phyloP scores from a whole-genome alignment of 164 flowering plant species.

The Annona squamosa region DNA sequence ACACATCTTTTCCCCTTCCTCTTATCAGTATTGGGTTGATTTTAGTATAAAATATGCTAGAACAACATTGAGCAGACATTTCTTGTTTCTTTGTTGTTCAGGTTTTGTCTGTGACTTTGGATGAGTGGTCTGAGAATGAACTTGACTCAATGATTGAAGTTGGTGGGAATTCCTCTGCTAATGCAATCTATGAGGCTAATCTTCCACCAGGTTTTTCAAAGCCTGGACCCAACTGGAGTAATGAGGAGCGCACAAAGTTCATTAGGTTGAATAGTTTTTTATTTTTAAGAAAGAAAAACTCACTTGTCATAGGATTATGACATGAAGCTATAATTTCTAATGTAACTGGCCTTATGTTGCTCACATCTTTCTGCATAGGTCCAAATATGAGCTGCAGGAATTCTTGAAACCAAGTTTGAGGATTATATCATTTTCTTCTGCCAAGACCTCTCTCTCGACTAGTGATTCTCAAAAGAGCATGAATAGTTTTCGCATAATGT shows the following conservation, averaged over 20 bases:
- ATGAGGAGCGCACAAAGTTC: slow-evolving; percentile 62
- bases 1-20: neutral
- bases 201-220: slow-evolving; percentile 68
- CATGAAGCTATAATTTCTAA: neutral
- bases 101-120: slow-evolving; percentile 94
- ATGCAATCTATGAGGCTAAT: slow-evolving; percentile 89
- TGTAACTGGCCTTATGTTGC: neutral
- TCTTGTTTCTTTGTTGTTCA: slow-evolving; percentile 21
- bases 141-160: slow-evolving; percentile 89
- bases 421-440: slow-evolving; percentile 45
- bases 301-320: neutral
- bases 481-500: slow-evolving; percentile 49
- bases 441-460: slow-evolving; percentile 35
- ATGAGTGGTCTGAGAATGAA: slow-evolving; percentile 94
- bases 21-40: neutral
- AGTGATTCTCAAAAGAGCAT: slow-evolving; percentile 51
- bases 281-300: neutral
- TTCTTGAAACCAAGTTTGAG: slow-evolving; percentile 94
- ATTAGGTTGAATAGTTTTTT: slow-evolving; percentile 47
- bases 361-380: slow-evolving; percentile 32
- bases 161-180: slow-evolving; percentile 92
- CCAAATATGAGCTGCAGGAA: slow-evolving; percentile 89
- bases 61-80: neutral
- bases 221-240: slow-evolving; percentile 66
- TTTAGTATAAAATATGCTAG: neutral